Evolutionary conservation across 2,329 filamentous ascomycete genomes (phyloP), one percentile per base, ranked within the genome.

Genomic region (Acephala macrosclerotiorum): DNA sequence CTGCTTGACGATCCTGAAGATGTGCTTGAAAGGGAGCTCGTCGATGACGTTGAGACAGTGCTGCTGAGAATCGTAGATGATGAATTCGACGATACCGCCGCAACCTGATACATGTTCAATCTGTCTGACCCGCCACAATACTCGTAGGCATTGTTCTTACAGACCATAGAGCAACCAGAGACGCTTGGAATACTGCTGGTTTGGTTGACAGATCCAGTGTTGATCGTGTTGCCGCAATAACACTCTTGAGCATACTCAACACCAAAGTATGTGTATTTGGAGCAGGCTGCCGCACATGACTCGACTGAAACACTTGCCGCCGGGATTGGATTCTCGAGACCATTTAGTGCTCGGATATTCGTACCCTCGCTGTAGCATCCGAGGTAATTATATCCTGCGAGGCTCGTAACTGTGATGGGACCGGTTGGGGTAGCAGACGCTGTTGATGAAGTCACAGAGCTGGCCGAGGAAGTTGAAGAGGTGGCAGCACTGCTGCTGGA

Each of bases 191-290:
- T 65, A 6, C 57, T 22, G n/a, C 53, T 55, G 4, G 57, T 62
- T 9, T 38, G 57, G 53, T 66, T 63, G 26, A 70, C 68, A 16
- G 69, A 66, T 11, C 63, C 69, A 2, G 36, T 67, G 9, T 38
- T 20, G 33, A 70, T 61, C 11, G 59, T n/a, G 36, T 68, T 66
- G 6, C 63, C 68, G 36, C 68, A 70, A 38, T 64, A 63, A 73
- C 82, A 84, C 65, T 79, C 76, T 29, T 77, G 75, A 42, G 77
- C 78, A 40, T 81, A 80, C 68, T 84, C 81, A 25, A 81, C 82
- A 25, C 81, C 82, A 1, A 82, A 82, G 65, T 82, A 75, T n/a
- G 75, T 67, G 66, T 76, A 83, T 11, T 69, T 70, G 63, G 64
- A 14, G 63, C 65, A 73, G 8, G 66, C 71, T 25, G 49, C 58